Conservation (phyloP, 2,329 filamentous ascomycete species). For the Aspergillus amoenus region DNA sequence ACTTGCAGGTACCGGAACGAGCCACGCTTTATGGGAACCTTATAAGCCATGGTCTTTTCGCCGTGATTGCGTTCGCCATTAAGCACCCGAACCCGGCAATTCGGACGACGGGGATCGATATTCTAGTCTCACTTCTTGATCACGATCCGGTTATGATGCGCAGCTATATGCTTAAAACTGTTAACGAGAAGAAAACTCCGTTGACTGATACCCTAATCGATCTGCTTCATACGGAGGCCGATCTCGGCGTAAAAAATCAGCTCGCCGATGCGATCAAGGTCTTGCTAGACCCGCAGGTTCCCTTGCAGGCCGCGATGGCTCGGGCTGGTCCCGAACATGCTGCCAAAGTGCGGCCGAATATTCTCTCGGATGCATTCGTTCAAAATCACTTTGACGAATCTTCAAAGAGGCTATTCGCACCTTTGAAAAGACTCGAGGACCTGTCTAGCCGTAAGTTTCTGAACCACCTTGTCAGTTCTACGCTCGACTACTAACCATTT, state of each 20-base stretch:
- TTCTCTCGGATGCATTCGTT: constrained; percentile 82
- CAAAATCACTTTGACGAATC: constrained; percentile 87
- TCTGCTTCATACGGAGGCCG: constrained; percentile 83
- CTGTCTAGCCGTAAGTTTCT: constrained; percentile 52
- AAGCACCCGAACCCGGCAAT: constrained; percentile 81
- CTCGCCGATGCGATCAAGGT: constrained; percentile 95
- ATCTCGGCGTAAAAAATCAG: constrained; percentile 92
- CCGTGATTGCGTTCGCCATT: constrained; percentile 88
- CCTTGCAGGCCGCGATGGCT: constrained; percentile 58
- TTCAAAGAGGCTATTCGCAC: constrained; percentile 80
- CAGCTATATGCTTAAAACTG: constrained; percentile 86
- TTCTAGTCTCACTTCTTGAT: constrained; percentile 90
- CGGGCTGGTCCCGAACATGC: constrained; percentile 67
- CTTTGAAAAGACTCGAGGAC: constrained; percentile 75
- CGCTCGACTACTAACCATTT: constrained; percentile 8
- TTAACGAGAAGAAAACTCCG: constrained; percentile 80
- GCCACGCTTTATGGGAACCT: constrained; percentile 87
- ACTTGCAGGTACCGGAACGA: constrained; percentile 78
- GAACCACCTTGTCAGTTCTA: neutral
- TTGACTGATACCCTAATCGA: constrained; percentile 92
- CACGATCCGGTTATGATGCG: constrained; percentile 95
- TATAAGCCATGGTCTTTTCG: constrained; percentile 79
- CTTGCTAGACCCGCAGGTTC: constrained; percentile 72
- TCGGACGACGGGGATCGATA: constrained; percentile 88
- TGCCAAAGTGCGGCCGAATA: constrained; percentile 63